These are phyloP conservation scores for Talaromyces funiculosus DNA, from an alignment of 2,329 filamentous ascomycete species.

Conservation along the genomic window DNA sequence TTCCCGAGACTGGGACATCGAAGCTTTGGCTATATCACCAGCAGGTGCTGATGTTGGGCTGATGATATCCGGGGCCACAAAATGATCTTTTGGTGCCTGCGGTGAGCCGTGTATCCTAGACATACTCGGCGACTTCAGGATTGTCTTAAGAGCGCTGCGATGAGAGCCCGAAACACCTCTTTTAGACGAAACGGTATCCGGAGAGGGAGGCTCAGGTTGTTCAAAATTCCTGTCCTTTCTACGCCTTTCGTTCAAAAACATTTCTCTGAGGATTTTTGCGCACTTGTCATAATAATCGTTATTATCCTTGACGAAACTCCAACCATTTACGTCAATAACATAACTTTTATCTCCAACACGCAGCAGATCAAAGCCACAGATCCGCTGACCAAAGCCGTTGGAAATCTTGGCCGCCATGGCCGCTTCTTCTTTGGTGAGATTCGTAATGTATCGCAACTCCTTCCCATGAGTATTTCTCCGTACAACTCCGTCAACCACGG, in stretches of 20 bases:
- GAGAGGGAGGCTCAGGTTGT: conserved; percentile 29
- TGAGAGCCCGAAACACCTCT: conserved; percentile 40
- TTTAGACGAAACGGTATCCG: conserved; percentile 30
- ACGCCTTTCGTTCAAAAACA: conserved; percentile 74
- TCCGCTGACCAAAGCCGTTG: conserved; percentile 83
- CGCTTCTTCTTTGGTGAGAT: conserved; percentile 71
- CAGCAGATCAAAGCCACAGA: conserved; percentile 92
- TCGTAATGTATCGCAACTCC: conserved; percentile 91
- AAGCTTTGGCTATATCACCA: conserved; percentile 23
- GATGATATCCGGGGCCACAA: conserved; percentile 41
- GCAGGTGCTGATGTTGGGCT: conserved; percentile 30
- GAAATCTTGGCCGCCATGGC: conserved; percentile 86
- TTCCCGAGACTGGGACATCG: conserved; percentile 18
- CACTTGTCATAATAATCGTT: conserved; percentile 96
- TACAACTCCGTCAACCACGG: conserved; percentile 92
- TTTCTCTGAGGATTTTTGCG: conserved; percentile 75
- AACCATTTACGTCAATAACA: conserved; percentile 98
- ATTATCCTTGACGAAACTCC: conserved; percentile 99
- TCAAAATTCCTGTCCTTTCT: conserved; percentile 30
- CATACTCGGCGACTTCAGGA: conserved; percentile 62
- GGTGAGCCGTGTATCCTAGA: conserved; percentile 51
- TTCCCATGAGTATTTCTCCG: conserved; percentile 96
- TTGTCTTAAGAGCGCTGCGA: conserved; percentile 49
- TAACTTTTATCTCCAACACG: conserved; percentile 85
- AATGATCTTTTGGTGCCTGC: conserved; percentile 31